Evolutionary conservation across 352 stramenopile genomes (phyloP).

Genomic region (Pythium folliculosum): DNA sequence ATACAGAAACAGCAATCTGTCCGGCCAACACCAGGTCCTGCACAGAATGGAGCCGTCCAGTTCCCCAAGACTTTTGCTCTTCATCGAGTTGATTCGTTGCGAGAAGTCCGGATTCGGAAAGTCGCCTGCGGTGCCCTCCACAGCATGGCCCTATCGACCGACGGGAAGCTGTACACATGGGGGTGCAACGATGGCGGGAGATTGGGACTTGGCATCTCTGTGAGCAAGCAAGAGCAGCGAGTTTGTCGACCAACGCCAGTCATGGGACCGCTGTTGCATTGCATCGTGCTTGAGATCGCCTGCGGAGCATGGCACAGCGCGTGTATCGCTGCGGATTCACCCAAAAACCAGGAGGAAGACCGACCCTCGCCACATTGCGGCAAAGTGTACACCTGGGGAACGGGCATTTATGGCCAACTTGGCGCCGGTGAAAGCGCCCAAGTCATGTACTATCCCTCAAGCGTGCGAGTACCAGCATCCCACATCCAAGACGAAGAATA

Average conservation of each 20-base stretch:
- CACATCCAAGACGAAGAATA: constrained; percentile 44
- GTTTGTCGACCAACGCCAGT: constrained; percentile 41
- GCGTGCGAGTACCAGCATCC: constrained; percentile 38
- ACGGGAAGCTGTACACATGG: constrained; percentile 93
- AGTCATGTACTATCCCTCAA: constrained; percentile 46
- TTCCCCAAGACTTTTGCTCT: constrained; percentile 65
- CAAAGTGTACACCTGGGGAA: constrained; percentile 68
- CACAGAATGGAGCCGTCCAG: neutral
- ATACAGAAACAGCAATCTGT: constrained; percentile 18
- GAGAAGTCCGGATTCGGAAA: constrained; percentile 55
- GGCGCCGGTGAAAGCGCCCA: constrained; percentile 40
- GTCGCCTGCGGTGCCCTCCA: constrained; percentile 92
- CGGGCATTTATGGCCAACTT: constrained; percentile 73
- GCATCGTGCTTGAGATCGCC: constrained; percentile 53
- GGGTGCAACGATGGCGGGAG: constrained; percentile 90
- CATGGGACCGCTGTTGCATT: constrained; percentile 32
- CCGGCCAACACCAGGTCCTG: neutral
- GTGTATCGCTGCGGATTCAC: constrained; percentile 44
- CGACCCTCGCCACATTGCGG: constrained; percentile 2
- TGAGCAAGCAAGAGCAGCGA: constrained; percentile 21
- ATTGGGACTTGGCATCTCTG: constrained; percentile 35
- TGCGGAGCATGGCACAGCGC: constrained; percentile 78
- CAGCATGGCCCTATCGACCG: constrained; percentile 79
- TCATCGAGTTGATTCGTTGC: constrained; percentile 56
- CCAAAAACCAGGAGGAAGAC: constrained; percentile 13